Evolutionary conservation across 73 alveolate genomes (phyloP).

Genomic region (Urostyla sp.): DNA sequence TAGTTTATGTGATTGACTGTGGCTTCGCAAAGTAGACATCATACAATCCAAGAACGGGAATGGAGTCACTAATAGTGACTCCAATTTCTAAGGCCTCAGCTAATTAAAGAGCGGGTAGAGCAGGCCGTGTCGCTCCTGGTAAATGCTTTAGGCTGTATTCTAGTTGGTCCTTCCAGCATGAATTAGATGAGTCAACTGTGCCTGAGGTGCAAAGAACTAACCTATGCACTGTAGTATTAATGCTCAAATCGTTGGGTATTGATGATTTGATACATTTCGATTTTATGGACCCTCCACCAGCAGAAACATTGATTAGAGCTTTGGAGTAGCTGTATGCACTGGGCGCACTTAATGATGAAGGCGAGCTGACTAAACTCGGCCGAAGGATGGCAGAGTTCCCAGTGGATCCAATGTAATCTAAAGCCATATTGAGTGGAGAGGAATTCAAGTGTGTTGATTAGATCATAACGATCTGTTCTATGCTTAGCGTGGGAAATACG

Average conservation of each 20-base stretch:
- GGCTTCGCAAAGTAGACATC: constrained; percentile 98
- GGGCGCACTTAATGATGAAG: constrained; percentile 99
- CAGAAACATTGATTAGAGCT: constrained; percentile 93
- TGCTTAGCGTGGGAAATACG: constrained; percentile 98
- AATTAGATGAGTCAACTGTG: constrained; percentile 95
- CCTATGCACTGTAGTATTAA: constrained; percentile 96
- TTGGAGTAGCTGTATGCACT: constrained; percentile 98
- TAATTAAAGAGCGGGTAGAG: constrained; percentile 97
- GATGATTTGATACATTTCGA: constrained; percentile 98
- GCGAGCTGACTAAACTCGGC: constrained; percentile 98
- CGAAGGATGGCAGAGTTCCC: constrained; percentile 99
- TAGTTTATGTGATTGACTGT: constrained; percentile 98
- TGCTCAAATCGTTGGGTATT: constrained; percentile 98
- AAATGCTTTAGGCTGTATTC: constrained; percentile 99
- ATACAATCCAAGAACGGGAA: constrained; percentile 98
- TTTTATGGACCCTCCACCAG: constrained; percentile 99
- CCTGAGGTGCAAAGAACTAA: constrained; percentile 99
- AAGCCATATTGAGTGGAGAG: constrained; percentile 87
- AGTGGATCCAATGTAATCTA: constrained; percentile 96
- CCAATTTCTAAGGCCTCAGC: constrained; percentile 98
- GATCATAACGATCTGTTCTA: constrained; percentile 93
- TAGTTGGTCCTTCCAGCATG: constrained; percentile 96
- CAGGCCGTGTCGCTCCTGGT: constrained; percentile 99
- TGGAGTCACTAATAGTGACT: constrained; percentile 93
- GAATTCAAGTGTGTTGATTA: constrained; percentile 97